Evolutionary conservation across 805 yeast genomes (phyloP), one percentile per base, ranked within the genome.

Genomic region (Candida quercuum): DNA sequence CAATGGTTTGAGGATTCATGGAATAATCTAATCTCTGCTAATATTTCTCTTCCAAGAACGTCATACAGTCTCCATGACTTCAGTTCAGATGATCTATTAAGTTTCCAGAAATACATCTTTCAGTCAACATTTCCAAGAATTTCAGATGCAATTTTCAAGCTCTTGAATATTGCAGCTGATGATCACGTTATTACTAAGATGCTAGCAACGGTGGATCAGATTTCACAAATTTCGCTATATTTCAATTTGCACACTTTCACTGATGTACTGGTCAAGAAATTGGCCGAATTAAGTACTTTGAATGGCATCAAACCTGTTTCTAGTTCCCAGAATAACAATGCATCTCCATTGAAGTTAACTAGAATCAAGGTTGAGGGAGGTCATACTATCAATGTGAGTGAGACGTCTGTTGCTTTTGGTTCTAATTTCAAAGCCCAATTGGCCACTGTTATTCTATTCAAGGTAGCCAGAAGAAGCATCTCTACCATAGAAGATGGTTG

Each of bases 1-100:
- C 87, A 84, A 55, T 83, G 95, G 80, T 91, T 89, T 60, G 97
- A 89, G 54, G 91, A 85, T 52, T 67, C 76, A 14, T 85, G 95
- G 95, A 80, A 81, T 47, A 78, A 81, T 41, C 57, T 84, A 42
- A 73, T 85, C 30, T 62, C 63, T 16, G 57, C 63, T 1, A 61
- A 67, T 16, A 57, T 61, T 3, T 65, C 65, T 0, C 35, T 60
- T 18, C 59, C 61, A 3, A 55, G 58, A 3, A 54, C 57, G 5
- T 47, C 41, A 7, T 47, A 45, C 22, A 33, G 44, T 5, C 39
- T 51, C 5, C 52, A 45, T 18, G 39, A 43, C 1, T 41, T 59
- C 22, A 46, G 43, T 25, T 33, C 44, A 10, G 49, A 48, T 17
- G 64, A 52, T 24, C 36, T 62, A 7, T 56, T 79, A 20, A 79